Base-by-base conservation (phyloP, 306 rosid species). In the Ormosia semicastrata region DNA sequence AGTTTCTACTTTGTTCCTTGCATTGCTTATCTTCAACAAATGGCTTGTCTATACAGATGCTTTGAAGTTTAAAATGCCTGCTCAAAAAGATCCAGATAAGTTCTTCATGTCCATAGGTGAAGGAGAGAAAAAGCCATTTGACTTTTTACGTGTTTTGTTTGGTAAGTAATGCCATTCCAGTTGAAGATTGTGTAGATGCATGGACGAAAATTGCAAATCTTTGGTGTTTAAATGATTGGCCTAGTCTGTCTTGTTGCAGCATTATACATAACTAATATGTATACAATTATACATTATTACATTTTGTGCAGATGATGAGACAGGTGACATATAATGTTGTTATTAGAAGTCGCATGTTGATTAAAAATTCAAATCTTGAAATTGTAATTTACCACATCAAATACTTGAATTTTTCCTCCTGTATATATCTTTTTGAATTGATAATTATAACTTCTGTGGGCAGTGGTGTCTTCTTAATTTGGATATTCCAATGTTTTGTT, bases 61-160 rank as follows among this genome's bases (percentile, higher is more conserved):
- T 36, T 88, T 76, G 73, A 81, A 77, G 64, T 68, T 79, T 36
- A 49, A 79, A 64, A 82, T 86, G 84, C 24, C 80, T 40, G 32
- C 82, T 76, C 82, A 87, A 58, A 86, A 83, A 84, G 71, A 83
- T 18, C 39, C 84, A 8, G 66, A 81, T 41, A 85, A 75, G 63
- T 60, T 85, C 71, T 76, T 84, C 57, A 68, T 86, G 88, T 73
- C 85, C 33, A 81, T 81, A 73, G 76, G 10, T 56, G 79, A 66
- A 53, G 81, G 83, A 85, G 88, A 83, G 52, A 79, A 87, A 32
- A 78, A 81, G n/a, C 91, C 89, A 14, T 47, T 82, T 57, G 86
- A 87, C 50, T 71, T 82, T 34, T 75, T 84, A 2, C 88, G 86
- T 2, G 76, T 60, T 81, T n/a, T 87, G 32, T 85, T 69, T 82